Percentiles rank a stretch among this genome's conserved stretches.
phyloP scores from a whole-genome alignment of 2,329 filamentous ascomycete genomes.

The Penicillium sp. region DNA sequence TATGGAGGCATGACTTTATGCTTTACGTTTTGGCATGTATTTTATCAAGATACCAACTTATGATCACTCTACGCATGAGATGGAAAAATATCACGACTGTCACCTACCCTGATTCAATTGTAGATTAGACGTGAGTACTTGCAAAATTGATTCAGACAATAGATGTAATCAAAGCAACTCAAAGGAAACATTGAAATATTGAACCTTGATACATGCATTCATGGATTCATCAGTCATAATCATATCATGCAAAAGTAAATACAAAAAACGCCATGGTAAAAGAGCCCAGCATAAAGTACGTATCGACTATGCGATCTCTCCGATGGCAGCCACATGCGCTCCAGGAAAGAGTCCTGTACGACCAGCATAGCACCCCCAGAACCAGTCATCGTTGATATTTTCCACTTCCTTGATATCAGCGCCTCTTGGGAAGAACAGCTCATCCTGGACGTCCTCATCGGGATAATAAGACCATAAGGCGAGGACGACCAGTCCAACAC shows the following conservation, averaged over 20 bases:
- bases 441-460: constrained; percentile 56
- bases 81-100: not conserved
- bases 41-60: not conserved
- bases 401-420: constrained; percentile 81
- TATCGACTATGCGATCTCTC: constrained; percentile 28
- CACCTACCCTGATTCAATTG: not conserved
- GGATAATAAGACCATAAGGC: constrained; percentile 81
- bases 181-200: too few relatives aligned
- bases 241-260: constrained; percentile 10
- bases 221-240: constrained; percentile 10
- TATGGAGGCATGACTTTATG: not conserved
- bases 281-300: not conserved
- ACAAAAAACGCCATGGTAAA: not conserved
- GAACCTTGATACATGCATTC: constrained; percentile 8
- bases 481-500: constrained; percentile 60
- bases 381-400: constrained; percentile 90
- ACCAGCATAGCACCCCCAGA: constrained; percentile 80
- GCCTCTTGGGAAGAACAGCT: constrained; percentile 78
- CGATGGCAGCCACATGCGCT: constrained; percentile 63
- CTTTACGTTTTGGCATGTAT: not conserved
- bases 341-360: constrained; percentile 75
- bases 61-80: not conserved
- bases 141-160: not conserved
- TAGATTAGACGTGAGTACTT: too few relatives aligned
- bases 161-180: not conserved